Evolutionary conservation across 2,329 filamentous ascomycete species (phyloP).

Genomic region (Ophiostoma sp.): DNA sequence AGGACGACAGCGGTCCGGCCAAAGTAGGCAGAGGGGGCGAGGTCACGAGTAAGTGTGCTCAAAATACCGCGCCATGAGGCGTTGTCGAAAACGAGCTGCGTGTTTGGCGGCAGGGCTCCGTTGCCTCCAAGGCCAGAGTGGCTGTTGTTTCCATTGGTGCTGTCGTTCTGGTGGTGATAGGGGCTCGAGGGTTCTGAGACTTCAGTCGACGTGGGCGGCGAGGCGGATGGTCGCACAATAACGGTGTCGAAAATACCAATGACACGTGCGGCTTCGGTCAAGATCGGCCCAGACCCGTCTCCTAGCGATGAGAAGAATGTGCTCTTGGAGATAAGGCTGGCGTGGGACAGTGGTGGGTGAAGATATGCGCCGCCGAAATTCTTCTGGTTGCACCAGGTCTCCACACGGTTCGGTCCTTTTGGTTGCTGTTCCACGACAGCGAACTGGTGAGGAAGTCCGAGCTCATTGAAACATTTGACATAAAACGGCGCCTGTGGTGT

Average conservation of each 20-base stretch:
- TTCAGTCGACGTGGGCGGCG: slow-evolving; percentile 47
- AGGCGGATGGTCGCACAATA: slow-evolving; percentile 57
- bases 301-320: slow-evolving; percentile 54
- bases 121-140: neutral
- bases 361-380: slow-evolving; percentile 82
- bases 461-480: slow-evolving; percentile 78
- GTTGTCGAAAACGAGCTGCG: slow-evolving; percentile 72
- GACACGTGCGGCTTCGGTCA: slow-evolving; percentile 74
- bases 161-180: slow-evolving; percentile 39
- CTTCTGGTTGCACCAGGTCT: slow-evolving; percentile 69
- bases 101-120: slow-evolving; percentile 48
- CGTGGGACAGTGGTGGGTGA: slow-evolving; percentile 66
- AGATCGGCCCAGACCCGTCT: slow-evolving; percentile 52
- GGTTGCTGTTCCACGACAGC: slow-evolving; percentile 70
- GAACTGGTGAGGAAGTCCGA: slow-evolving; percentile 83
- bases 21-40: slow-evolving; percentile 78
- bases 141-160: neutral
- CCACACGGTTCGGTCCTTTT: slow-evolving; percentile 64
- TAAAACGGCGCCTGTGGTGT: slow-evolving; percentile 81
- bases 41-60: slow-evolving; percentile 75
- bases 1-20: slow-evolving; percentile 74
- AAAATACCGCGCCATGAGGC: slow-evolving; percentile 84
- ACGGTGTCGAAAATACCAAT: slow-evolving; percentile 85
- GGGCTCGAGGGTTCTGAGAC: slow-evolving; percentile 53
- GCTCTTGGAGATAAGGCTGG: slow-evolving; percentile 57